Evolutionary conservation across 2,329 filamentous ascomycete species (phyloP), one percentile per base, ranked within the genome.

Genomic region (Diaporthe vaccinii): DNA sequence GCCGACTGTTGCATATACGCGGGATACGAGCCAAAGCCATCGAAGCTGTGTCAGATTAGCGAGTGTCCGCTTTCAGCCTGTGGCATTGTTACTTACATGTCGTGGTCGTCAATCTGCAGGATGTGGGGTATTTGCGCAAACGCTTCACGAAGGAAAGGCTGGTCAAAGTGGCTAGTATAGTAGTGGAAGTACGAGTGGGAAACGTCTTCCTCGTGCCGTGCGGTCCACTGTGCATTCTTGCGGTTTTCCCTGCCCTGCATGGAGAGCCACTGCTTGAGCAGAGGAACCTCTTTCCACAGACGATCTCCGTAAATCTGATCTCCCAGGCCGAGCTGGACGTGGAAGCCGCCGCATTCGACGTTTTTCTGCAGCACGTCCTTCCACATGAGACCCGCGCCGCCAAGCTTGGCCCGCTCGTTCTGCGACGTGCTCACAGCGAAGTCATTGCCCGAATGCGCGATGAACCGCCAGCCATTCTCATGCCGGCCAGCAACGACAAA

Each of bases 291-390:
- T 82, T 96, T 98, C 97, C 97, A 99, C 78, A 99, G 86, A 46
- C 97, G 89, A 84, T 99, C 97, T 2, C 95, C 97, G 81, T 97
- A 98, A 71, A 99, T 97, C 83, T 99, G 97, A 76, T 97, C 95
- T 73, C 97, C 97, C 6, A 98, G 86, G 20, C 96, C 97, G 10
- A 99, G 88, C 81, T 99, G 97, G 9, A 95, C 93, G 81, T 99
- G 97, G 83, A 98, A 99, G 1, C 97, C 97, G 73, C 96, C 95
- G 79, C 96, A 98, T 80, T 99, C 97, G 39, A 96, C 92, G 80
- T 99, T 98, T 88, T 98, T 98, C 84, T 98, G 95, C 82, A 99
- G 89, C 39, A 99, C 96, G 80, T 99, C 97, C 81, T 98, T 98
- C 97, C 97, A 99, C 96, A 99, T 98, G 82, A 97, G 94, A 0